phyloP scores from a whole-genome alignment of 2,329 filamentous ascomycete genomes.

The Pseudogymnoascus sp. region DNA sequence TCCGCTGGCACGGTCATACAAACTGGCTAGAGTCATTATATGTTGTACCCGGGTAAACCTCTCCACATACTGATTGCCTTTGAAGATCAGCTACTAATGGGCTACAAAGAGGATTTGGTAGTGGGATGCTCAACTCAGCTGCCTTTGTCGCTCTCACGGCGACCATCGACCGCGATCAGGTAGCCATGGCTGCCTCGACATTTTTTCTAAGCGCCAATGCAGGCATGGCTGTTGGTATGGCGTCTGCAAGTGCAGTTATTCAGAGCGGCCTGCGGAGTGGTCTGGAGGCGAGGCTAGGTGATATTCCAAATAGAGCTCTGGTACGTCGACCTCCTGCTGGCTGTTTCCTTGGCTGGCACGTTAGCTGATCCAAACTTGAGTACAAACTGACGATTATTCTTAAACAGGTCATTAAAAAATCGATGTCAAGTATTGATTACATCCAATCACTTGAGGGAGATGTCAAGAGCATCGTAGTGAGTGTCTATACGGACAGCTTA shows the following conservation, averaged over 20 bases:
- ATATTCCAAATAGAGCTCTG: neutral
- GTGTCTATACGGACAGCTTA: neutral
- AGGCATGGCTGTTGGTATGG: conserved; percentile 20
- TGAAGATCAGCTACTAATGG: neutral
- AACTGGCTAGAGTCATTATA: conserved; percentile 48
- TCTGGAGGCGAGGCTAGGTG: neutral
- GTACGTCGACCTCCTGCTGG: neutral
- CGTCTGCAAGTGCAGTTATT: conserved; percentile 17
- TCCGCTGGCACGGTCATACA: conserved; percentile 54
- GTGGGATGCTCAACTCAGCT: conserved; percentile 38
- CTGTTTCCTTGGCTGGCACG: neutral
- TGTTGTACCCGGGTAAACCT: conserved; percentile 39
- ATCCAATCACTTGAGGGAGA: neutral
- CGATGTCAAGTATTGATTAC: neutral
- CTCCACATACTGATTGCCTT: neutral
- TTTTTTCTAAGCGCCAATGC: conserved; percentile 34
- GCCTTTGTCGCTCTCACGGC: conserved; percentile 43
- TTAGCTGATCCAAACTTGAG: neutral
- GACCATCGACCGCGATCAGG: conserved; percentile 36
- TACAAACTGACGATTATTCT: neutral
- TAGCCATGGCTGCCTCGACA: conserved; percentile 42
- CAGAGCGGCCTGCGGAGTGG: conserved; percentile 11
- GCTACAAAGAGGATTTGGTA: conserved; percentile 38
- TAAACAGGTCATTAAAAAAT: neutral
- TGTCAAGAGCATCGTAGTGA: neutral